Base-by-base conservation (phyloP, 768 basidiomycete species). In the Peribolospora kevripleyi region DNA sequence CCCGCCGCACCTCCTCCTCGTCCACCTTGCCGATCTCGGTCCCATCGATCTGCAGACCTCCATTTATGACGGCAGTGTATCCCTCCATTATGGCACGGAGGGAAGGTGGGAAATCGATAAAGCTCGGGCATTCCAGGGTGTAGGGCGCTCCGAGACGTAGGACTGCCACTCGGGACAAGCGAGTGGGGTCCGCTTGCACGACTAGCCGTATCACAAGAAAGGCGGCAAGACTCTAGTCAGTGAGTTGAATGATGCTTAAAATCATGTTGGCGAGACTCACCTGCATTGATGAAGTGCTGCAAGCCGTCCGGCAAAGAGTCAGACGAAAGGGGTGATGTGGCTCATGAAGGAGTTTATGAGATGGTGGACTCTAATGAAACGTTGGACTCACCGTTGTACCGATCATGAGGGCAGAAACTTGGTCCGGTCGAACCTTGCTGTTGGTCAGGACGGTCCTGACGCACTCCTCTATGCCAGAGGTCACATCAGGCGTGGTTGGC, bases 101-200 rank as follows among this genome's bases (percentile, higher is more conserved):
- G 14, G 66, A 67, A 37, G 51, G 62, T 1, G 71, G 76, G 59
- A 75, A 77, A 14, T 73, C 73, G 11, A 73, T 68, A 57, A 76
- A 78, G 0, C 79, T 74, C 8, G 77, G 79, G 13, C 71, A 71
- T 42, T 76, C 53, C 41, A 59, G 68, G 3, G 75, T 75, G 64
- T 75, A 78, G 0, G 76, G 75, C 3, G 74, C 75, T 49, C 76
- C 77, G 6, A 81, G 70, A 54, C 79, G 73, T 50, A 81, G 70
- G 43, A 80, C 77, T 0, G 77, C 79, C 0, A 81, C 78, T 49
- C 73, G 73, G 48, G 72, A 70, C 10, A 80, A 65, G n/a, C 74
- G 69, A 3, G 70, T 58, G 5, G 72, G 65, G 62, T 79, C 74
- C 37, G 72, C 64, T 65, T 79, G 76, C 13, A 80, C 69, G 3